Evolutionary conservation across 208 protist genomes (phyloP), one percentile per base, ranked within the genome.

Genomic region (Balamuthia mandrillaris): DNA sequence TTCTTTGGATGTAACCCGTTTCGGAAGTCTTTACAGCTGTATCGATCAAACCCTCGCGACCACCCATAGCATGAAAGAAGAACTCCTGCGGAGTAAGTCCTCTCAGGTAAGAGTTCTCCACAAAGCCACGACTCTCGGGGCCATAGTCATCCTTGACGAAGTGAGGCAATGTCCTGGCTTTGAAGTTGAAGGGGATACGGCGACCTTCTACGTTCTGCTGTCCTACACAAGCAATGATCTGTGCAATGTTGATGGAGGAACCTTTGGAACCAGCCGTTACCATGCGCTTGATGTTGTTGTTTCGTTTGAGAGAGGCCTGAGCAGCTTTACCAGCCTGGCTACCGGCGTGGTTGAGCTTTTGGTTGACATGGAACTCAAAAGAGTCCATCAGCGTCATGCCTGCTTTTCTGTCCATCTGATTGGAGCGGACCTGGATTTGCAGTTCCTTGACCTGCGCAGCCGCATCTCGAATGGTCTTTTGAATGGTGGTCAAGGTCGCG

Each of bases 51-150:
- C 99, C 99, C 89, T 94, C 91, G 35, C 91, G 72, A 74, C 98
- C 98, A 66, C 97, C 98, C 97, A 99, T 99, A 35, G 98, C 97
- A 89, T 99, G 99, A 92, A 99, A 99, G 94, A 98, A 99, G 85
- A 99, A 99, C 92, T 99, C 98, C 87, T 96, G 92, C 37, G 98
- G 98, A 33, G 96, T 98, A 31, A 99, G 92, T 21, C 99, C 98
- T 52, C 95, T 89, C 7, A 99, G 91, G 91, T 99, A 99, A 7
- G 95, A 97, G 87, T 99, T 98, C 37, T 96, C 95, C 42, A 99
- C 98, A 92, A 99, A 99, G 41, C 98, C 98, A 51, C 96, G 85
- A 12, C 93, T 95, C 49, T 98, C 97, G 31, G 97, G 95, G 27
- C 97, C 97, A 84, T 97, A 49, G 86, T 99, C 98, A 88, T 99